Evolutionary conservation across 768 basidiomycete genomes (phyloP).

Genomic region (Rhodotorula diobovata): DNA sequence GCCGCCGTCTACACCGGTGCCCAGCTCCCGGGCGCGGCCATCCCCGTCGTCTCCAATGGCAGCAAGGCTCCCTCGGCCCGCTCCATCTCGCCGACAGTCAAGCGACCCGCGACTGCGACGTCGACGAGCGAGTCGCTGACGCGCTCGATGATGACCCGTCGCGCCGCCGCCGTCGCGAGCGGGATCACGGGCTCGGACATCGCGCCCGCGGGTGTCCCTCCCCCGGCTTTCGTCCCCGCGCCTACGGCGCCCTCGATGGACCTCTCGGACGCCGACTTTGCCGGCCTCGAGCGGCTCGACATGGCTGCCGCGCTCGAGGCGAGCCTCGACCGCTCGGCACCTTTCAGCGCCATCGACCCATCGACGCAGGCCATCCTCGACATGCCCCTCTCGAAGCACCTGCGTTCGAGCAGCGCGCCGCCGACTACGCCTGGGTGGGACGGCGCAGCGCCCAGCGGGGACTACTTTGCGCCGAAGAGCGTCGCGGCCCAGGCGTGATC

Average conservation of each 20-base stretch:
- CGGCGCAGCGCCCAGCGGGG: not conserved
- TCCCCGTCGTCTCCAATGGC: not conserved
- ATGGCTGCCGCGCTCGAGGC: not conserved
- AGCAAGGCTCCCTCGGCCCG: not conserved
- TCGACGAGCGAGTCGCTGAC: not conserved
- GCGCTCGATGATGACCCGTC: not conserved
- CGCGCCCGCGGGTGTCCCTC: too few relatives aligned
- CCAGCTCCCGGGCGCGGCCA: not conserved
- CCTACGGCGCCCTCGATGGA: not conserved
- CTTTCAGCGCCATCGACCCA: not conserved
- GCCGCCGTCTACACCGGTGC: too few relatives aligned
- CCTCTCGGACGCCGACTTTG: not conserved
- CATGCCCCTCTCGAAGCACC: not conserved
- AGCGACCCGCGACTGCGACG: not conserved
- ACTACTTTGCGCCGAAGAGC: slow-evolving; percentile 2
- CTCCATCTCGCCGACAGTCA: not conserved
- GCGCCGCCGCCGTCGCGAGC: not conserved
- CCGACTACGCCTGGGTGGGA: slow-evolving; percentile 9
- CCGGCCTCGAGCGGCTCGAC: not conserved
- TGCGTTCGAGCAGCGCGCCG: slow-evolving; percentile 1
- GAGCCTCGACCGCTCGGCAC: not conserved
- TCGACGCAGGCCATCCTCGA: not conserved
- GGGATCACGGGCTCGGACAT: not conserved
- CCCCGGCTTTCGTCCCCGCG: not conserved
- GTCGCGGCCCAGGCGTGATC: too few relatives aligned